phyloP scores from a whole-genome alignment of 2,329 filamentous ascomycete species.

The Annulohypoxylon truncatum region DNA sequence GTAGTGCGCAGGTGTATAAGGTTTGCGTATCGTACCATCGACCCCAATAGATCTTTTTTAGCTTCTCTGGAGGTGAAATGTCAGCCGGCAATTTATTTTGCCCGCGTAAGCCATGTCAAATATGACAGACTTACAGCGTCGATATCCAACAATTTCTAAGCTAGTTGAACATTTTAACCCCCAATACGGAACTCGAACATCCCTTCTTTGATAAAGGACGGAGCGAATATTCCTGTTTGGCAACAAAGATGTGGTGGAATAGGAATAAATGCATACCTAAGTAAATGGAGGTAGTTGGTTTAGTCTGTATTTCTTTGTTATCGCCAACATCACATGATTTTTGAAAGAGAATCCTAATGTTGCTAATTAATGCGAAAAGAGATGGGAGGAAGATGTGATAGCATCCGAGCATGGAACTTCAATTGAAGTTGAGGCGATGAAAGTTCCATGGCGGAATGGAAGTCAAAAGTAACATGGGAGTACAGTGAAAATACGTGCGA shows the following conservation, averaged over 20 bases:
- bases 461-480: not conserved
- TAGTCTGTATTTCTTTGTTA: not conserved
- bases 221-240: not conserved
- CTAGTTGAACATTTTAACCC: not conserved
- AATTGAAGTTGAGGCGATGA: slow-evolving; percentile 24
- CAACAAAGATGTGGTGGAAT: not conserved
- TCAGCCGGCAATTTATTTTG: slow-evolving; percentile 28
- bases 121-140: slow-evolving; percentile 8
- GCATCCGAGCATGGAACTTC: not conserved
- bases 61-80: slow-evolving; percentile 6
- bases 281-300: not conserved
- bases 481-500: slow-evolving; percentile 3
- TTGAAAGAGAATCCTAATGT: not conserved
- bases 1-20: slow-evolving; percentile 18
- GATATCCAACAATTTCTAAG: not conserved
- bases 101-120: slow-evolving; percentile 22
- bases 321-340: slow-evolving; percentile 26
- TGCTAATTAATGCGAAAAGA: slow-evolving; percentile 23
- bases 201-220: slow-evolving; percentile 7
- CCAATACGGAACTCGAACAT: slow-evolving; percentile 1
- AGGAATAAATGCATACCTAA: not conserved
- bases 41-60: slow-evolving; percentile 9
- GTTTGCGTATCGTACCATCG: slow-evolving; percentile 26
- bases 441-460: slow-evolving; percentile 17
- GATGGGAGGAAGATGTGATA: slow-evolving; percentile 18